Evolutionary conservation across 192 early-diverging fungal species (phyloP).

Genomic region (Coemansia erecta): DNA sequence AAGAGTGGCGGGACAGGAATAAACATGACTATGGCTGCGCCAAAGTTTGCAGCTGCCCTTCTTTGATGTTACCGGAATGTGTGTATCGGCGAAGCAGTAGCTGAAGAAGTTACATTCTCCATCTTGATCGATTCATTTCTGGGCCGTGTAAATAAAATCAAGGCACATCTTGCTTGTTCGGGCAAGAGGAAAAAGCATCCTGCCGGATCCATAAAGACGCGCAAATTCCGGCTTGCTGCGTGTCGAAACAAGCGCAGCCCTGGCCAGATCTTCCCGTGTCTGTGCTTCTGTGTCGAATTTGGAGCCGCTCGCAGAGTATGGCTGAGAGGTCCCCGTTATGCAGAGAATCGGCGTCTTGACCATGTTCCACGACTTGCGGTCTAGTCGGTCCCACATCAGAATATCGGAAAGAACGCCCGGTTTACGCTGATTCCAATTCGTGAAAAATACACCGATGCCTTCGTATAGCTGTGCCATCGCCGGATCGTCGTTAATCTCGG

Average conservation of each 20-base stretch:
- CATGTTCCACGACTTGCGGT: conserved; percentile 34
- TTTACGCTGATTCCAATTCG: conserved; percentile 36
- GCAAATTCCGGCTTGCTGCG: conserved; percentile 35
- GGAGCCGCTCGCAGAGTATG: background rate
- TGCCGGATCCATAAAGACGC: conserved; percentile 35
- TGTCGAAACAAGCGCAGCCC: conserved; percentile 33
- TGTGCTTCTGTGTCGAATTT: conserved; percentile 7
- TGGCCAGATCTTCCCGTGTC: conserved; percentile 25
- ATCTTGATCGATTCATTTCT: background rate
- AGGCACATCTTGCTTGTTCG: conserved; percentile 35
- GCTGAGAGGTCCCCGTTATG: conserved; percentile 17
- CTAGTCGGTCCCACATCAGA: conserved; percentile 35
- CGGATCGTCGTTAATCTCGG: conserved; percentile 43
- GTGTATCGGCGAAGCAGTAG: no score
- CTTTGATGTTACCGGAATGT: no score
- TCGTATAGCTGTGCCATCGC: conserved; percentile 47
- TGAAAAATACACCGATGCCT: conserved; percentile 51
- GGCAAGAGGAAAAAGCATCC: conserved; percentile 39
- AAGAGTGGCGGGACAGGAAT: no score
- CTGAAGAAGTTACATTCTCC: no score
- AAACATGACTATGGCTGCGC: no score
- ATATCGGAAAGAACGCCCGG: conserved; percentile 36
- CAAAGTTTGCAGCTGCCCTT: no score
- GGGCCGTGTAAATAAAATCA: conserved; percentile 29
- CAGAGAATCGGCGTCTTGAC: conserved; percentile 39